Base-by-base conservation (phyloP, 2,329 filamentous ascomycete genomes). In the Triangularia setosa region DNA sequence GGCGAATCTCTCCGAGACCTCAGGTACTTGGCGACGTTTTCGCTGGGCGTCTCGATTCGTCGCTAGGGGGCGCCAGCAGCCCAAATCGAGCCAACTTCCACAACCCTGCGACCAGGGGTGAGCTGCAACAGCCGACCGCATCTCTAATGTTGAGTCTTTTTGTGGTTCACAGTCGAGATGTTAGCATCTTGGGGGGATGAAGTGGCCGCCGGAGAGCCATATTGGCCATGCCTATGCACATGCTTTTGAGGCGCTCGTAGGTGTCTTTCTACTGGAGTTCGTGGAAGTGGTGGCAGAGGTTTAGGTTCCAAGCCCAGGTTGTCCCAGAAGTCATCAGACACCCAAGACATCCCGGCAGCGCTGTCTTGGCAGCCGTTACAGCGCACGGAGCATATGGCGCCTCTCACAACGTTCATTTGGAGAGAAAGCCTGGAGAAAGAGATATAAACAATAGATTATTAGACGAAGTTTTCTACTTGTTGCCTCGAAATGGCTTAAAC, bases 81-180 rank as follows among this genome's bases (percentile, higher is more conserved):
- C 55, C 25, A 35, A 35, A 35, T 58, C 55, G 23, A 30, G 56
- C 27, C 35, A 40, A n/a, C 14, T 40, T 40, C 35, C 35, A 40
- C 33, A 35, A 35, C 33, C 16, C 28, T 57, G 54, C 16, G 12
- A 18, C 55, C 57, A 52, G 57, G 30, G 57, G 33, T 59, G 57
- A 52, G 57, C 57, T 35, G 57, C 57, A 27, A 59, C 57, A 59
- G 33, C 35, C 57, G 57, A 59, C 35, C 16, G 23, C 52, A 48
- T 48, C 40, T 48, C 40, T 9, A 9, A 48, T 16, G 18, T 14
- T 9, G 40, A 21, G 40, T 3, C 5, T 48, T 40, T 23, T 21
- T 48, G 40, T 48, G 40, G n/a, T 21, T 21, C 40, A 18, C n/a
- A 48, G 21, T 8, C 40, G n/a, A 48, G 6, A 48, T 48, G 40